Percentiles rank a stretch among this genome's conserved stretches.
phyloP scores from a whole-genome alignment of 1,139 yeast species.

The Kodamaea sp. region DNA sequence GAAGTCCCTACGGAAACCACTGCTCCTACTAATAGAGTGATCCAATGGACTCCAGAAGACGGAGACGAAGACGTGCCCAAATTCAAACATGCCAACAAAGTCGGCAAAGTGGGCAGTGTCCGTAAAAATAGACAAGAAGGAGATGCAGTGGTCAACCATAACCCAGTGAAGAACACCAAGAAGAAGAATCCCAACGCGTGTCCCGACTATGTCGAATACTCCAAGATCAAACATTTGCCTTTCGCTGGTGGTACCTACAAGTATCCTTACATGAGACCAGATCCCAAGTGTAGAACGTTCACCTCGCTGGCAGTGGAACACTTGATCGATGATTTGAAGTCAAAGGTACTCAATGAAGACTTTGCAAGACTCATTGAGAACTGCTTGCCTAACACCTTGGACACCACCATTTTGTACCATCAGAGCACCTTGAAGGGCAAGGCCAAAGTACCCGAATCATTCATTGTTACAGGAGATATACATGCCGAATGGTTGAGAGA shows the following conservation, averaged over 20 bases:
- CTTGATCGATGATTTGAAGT: constrained; percentile 55
- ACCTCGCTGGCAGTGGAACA: constrained; percentile 60
- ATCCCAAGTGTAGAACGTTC: constrained; percentile 71
- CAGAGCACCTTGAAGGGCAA: constrained; percentile 17
- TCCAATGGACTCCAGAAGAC: too few species aligned
- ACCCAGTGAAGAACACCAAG: too few species aligned
- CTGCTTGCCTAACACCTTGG: constrained; percentile 84
- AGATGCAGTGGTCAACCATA: not conserved
- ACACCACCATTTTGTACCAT: constrained; percentile 84
- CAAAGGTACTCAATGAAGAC: constrained; percentile 58
- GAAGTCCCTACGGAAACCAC: too few species aligned
- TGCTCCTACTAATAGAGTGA: too few species aligned
- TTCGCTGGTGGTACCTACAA: constrained; percentile 46
- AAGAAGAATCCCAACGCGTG: too few species aligned
- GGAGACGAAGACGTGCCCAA: too few species aligned
- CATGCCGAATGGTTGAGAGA: constrained; percentile 92
- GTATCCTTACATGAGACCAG: constrained; percentile 78
- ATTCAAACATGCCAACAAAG: not conserved
- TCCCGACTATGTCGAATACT: constrained; percentile 45
- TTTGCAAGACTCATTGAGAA: constrained; percentile 77
- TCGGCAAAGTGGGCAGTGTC: constrained; percentile 1
- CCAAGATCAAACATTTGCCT: constrained; percentile 49
- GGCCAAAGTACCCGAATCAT: constrained; percentile 33
- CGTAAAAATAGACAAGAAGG: not conserved
- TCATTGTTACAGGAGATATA: constrained; percentile 86